These are phyloP conservation scores for Quercus agrifolia DNA, from an alignment of 306 rosid species.

Conservation along the genomic window DNA sequence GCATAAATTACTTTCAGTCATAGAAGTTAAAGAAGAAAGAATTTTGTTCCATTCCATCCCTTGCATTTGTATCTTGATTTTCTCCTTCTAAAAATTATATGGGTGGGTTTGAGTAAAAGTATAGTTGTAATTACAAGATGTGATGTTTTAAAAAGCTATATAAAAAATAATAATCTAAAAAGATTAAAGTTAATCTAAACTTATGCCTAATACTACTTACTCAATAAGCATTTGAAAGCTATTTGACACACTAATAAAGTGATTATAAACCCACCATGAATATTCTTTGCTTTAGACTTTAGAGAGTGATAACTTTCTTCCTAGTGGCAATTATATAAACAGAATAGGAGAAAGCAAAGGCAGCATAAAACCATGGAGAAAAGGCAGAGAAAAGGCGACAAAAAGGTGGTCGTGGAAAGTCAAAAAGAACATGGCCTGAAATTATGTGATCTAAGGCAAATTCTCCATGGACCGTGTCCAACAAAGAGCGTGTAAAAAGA, in stretches of 20 bases:
- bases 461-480: neutral
- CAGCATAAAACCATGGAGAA: neutral
- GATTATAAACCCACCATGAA: neutral
- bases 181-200: too few relatives aligned
- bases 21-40: neutral
- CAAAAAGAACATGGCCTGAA: neutral
- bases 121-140: too few relatives aligned
- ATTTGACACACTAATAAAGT: neutral
- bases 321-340: neutral
- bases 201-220: neutral
- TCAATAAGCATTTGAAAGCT: neutral
- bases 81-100: neutral
- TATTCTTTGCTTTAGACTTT: slow-evolving; percentile 20
- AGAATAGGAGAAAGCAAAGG: slow-evolving; percentile 23
- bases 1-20: neutral
- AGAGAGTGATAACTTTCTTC: slow-evolving; percentile 1
- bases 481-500: neutral
- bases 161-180: too few relatives aligned
- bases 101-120: too few relatives aligned
- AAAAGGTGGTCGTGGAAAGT: slow-evolving; percentile 19
- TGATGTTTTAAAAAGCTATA: too few relatives aligned
- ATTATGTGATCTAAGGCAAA: neutral
- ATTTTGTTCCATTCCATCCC: neutral
- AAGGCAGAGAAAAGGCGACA: slow-evolving; percentile 18
- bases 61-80: neutral